Evolutionary conservation across 805 yeast species (phyloP), one percentile per base, ranked within the genome.

Genomic region (Kuraishia floccosa): DNA sequence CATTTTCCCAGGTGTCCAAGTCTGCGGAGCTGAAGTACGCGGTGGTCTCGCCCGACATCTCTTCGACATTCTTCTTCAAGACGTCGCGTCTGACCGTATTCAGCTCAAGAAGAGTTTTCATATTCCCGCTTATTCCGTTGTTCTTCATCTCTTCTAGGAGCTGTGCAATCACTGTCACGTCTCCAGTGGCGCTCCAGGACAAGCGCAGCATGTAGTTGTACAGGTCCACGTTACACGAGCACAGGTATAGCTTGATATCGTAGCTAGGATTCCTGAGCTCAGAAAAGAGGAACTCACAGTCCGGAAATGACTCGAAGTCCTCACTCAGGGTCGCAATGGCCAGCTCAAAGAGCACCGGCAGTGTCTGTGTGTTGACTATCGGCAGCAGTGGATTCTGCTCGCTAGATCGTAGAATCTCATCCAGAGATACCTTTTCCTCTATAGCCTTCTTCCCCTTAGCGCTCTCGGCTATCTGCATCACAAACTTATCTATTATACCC

Each of bases 51-150:
- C n/a, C n/a, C n/a, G n/a, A n/a, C n/a, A n/a, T n/a, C n/a, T n/a
- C n/a, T n/a, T n/a, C n/a, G n/a, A n/a, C 27, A 8, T 24, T 24
- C 9, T 21, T 27, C 19, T 18, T 27, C 17, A 27, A 17, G 16
- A 31, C 15, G 12, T 31, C 30, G 10, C 16, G 13, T 22, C 51
- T 50, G 5, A 54, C 42, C 15, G 38, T 26, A 1, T 48, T 35
- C 12, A 52, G 23, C 14, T 47, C 37, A 32, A 43, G 43, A 30
- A 40, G 49, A 2, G 57, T 52, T 9, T 39, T 32, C 8, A 49
- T 20, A 27, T 54, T 50, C 4, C 53, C 54, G 18, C 39, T 43
- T 17, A 54, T 45, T 2, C 54, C 57, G 32, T 52, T 54, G 24
- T 39, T 35, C 10, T 36, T 26, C 30, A 54, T 34, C 35, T 54